Evolutionary conservation across 78 protist genomes (phyloP), one percentile per base, ranked within the genome.

Genomic region (Cavenderia fasciculata): DNA sequence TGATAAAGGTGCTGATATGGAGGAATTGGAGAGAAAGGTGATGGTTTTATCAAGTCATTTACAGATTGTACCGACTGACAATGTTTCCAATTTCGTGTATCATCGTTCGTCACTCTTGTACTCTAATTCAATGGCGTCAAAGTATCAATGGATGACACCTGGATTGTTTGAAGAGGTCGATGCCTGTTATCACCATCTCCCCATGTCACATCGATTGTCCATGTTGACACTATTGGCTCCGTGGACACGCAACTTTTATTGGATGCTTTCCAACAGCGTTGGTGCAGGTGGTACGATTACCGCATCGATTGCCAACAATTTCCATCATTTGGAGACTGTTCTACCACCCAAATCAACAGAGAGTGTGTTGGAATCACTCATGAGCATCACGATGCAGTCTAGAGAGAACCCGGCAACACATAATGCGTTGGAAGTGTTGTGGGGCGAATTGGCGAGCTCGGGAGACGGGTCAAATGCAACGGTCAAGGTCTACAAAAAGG

Each of bases 211-310:
- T 19, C 62, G 54, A 18, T 76, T 51, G 54, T 16, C 68, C 14
- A 33, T 66, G 33, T 29, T 79, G 2, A 47, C 74, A 23, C 14
- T 79, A 5, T 79, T 79, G 43, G 88, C 88, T 16, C 88, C 88
- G 27, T 79, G 88, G 88, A 38, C 88, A 7, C 46, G 88, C 46
- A 79, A 79, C 44, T 79, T 79, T 19, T 79, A 46, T 38, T 79
- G 74, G 88, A 54, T 66, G 23, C 14, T 79, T 14, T 27, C 54
- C n/a, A n/a, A n/a, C n/a, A n/a, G n/a, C n/a, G n/a, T n/a, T 23
- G 74, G 40, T 18, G 54, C 57, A 2, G 88, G 66, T 16, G 74
- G 74, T 34, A 61, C 69, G 10, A 3, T 61, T 34, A 18, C 31
- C 19, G 6, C n/a, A n/a, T n/a, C n/a, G n/a, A n/a, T n/a, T n/a